These are phyloP conservation scores for Micractinium conductrix DNA, from an alignment of 139 green algal species.

Conservation along the genomic window DNA sequence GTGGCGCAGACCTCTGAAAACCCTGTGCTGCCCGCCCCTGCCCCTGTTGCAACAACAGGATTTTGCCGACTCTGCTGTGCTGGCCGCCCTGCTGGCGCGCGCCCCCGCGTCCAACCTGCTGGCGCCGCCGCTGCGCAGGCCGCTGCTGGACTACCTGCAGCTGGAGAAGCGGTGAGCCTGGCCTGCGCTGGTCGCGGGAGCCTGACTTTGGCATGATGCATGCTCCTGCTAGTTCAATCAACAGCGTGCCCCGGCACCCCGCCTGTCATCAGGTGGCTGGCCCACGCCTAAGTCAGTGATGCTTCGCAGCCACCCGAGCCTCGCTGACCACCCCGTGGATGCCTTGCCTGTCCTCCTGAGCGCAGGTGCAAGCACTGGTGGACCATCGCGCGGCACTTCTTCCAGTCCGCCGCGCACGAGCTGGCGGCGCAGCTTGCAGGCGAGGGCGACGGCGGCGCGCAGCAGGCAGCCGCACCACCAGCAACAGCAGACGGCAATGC, in stretches of 20 bases:
- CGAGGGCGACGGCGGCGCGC: neutral
- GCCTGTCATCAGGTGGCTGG: no score
- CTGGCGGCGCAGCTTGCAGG: neutral
- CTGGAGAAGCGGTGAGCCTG: conserved; percentile 10
- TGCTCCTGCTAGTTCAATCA: neutral
- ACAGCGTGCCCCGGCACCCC: no score
- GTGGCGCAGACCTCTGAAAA: no score
- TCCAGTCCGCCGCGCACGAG: neutral
- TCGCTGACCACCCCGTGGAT: neutral
- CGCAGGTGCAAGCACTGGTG: conserved; percentile 7
- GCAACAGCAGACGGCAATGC: neutral
- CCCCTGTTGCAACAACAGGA: neutral
- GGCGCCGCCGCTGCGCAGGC: neutral
- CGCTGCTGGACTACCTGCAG: conserved; percentile 19
- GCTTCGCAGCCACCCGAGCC: no score
- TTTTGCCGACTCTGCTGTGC: conserved; percentile 1
- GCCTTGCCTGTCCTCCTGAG: neutral
- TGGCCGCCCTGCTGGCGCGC: neutral
- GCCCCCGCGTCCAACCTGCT: neutral
- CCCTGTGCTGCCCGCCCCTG: neutral
- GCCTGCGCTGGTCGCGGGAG: neutral
- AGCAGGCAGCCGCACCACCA: conserved; percentile 8
- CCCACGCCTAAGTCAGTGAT: no score
- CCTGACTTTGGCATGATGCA: no score
- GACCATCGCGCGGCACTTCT: neutral